phyloP scores from a whole-genome alignment of 2,329 filamentous ascomycete genomes.

The Ophiostoma sp. region DNA sequence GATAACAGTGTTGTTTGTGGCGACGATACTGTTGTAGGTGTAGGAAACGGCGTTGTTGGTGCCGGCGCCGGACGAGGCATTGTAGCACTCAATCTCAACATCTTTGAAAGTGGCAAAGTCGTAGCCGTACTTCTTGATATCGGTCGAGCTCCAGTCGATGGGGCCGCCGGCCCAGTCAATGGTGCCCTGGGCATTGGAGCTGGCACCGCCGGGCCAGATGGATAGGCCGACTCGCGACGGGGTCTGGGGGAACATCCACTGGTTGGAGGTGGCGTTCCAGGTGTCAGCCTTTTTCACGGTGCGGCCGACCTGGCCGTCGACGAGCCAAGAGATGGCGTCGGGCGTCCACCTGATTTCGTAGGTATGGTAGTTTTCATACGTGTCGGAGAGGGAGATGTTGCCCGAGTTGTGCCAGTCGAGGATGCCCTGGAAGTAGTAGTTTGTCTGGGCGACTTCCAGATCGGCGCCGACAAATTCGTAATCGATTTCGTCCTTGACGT shows the following conservation, averaged over 20 bases:
- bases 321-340: constrained; percentile 76
- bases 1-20: constrained; percentile 70
- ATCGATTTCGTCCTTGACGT: constrained; percentile 97
- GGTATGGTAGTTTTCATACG: constrained; percentile 72
- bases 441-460: constrained; percentile 74
- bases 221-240: constrained; percentile 88
- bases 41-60: constrained; percentile 67
- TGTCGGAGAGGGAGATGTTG: constrained; percentile 66
- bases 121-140: constrained; percentile 80
- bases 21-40: constrained; percentile 60
- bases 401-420: constrained; percentile 71
- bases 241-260: constrained; percentile 85
- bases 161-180: constrained; percentile 85
- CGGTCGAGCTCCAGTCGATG: constrained; percentile 75
- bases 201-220: constrained; percentile 86
- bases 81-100: constrained; percentile 80
- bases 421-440: constrained; percentile 95
- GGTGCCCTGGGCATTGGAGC: constrained; percentile 75
- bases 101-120: constrained; percentile 78
- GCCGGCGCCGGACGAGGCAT: constrained; percentile 57
- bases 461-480: constrained; percentile 89
- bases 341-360: constrained; percentile 94
- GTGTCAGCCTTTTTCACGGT: constrained; percentile 71
- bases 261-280: constrained; percentile 76
- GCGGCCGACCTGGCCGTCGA: constrained; percentile 75